These are phyloP conservation scores for Lathyrus tuberosus DNA, from an alignment of 306 rosid genomes.

Conservation along the genomic window DNA sequence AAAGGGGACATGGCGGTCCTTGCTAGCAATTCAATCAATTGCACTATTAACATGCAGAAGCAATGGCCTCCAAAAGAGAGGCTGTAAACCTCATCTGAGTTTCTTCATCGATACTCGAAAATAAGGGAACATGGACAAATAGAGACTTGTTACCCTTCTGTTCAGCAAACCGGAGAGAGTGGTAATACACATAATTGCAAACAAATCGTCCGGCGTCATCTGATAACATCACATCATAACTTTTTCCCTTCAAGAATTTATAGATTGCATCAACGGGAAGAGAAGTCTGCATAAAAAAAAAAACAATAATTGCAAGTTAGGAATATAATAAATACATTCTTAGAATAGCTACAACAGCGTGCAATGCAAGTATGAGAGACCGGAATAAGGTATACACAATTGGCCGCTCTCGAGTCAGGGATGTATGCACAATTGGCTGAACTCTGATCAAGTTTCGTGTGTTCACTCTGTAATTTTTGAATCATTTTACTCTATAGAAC, in stretches of 20 bases:
- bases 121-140: slow-evolving; percentile 85
- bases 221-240: slow-evolving; percentile 59
- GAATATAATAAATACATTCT: not conserved
- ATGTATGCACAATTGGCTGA: not conserved
- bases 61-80: slow-evolving; percentile 79
- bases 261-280: slow-evolving; percentile 53
- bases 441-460: not conserved
- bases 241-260: slow-evolving; percentile 54
- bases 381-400: not conserved
- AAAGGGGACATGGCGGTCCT: slow-evolving; percentile 14
- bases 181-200: slow-evolving; percentile 86
- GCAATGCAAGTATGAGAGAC: slow-evolving; percentile 12
- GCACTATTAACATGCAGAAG: slow-evolving; percentile 57
- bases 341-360: slow-evolving; percentile 10
- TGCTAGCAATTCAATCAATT: slow-evolving; percentile 19
- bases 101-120: slow-evolving; percentile 69
- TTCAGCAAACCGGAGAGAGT: slow-evolving; percentile 80
- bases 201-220: slow-evolving; percentile 87
- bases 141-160: slow-evolving; percentile 81
- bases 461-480: not conserved
- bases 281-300: slow-evolving; percentile 55
- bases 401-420: not conserved
- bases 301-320: slow-evolving; percentile 41
- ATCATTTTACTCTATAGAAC: not conserved
- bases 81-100: slow-evolving; percentile 72